A percentile compares a stretch with the other conserved stretches of the same genome.
phyloP scores from a whole-genome alignment of 1,139 yeast genomes.

The Geotrichum histeridarum region DNA sequence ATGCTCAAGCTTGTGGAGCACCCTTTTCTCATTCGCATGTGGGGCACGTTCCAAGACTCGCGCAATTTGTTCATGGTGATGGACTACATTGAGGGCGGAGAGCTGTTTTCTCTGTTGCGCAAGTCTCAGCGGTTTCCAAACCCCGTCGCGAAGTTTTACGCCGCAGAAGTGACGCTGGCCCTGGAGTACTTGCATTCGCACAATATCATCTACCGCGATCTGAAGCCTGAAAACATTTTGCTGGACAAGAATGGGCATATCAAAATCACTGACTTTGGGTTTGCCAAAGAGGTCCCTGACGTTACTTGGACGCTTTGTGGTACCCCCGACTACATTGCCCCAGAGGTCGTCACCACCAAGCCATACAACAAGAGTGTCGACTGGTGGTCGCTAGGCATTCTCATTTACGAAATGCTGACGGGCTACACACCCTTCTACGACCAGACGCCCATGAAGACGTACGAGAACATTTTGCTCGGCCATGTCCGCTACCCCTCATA shows the following conservation, averaged over 20 bases:
- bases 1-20: slow-evolving; percentile 89
- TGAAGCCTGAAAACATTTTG: slow-evolving; percentile 92
- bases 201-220: slow-evolving; percentile 88
- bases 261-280: slow-evolving; percentile 91
- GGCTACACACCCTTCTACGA: slow-evolving; percentile 98
- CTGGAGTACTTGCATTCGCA: slow-evolving; percentile 85
- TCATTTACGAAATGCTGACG: slow-evolving; percentile 91
- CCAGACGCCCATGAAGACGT: slow-evolving; percentile 93
- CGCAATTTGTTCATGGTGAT: slow-evolving; percentile 86
- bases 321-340: slow-evolving; percentile 93
- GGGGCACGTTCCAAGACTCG: slow-evolving; percentile 96
- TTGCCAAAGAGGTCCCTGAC: slow-evolving; percentile 89
- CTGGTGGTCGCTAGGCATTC: slow-evolving; percentile 97
- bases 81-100: slow-evolving; percentile 98
- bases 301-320: slow-evolving; percentile 96
- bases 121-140: slow-evolving; percentile 92
- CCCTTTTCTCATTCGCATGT: slow-evolving; percentile 89
- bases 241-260: slow-evolving; percentile 91
- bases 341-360: slow-evolving; percentile 92
- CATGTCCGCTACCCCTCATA: slow-evolving; percentile 81
- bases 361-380: slow-evolving; percentile 96
- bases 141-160: slow-evolving; percentile 95
- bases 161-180: slow-evolving; percentile 91
- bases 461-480: slow-evolving; percentile 86
- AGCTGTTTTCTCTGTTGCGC: slow-evolving; percentile 76